Evolutionary conservation across 176 grass and related monocot genomes (phyloP), one percentile per base, ranked within the genome.

Genomic region (Eleusine coracana): DNA sequence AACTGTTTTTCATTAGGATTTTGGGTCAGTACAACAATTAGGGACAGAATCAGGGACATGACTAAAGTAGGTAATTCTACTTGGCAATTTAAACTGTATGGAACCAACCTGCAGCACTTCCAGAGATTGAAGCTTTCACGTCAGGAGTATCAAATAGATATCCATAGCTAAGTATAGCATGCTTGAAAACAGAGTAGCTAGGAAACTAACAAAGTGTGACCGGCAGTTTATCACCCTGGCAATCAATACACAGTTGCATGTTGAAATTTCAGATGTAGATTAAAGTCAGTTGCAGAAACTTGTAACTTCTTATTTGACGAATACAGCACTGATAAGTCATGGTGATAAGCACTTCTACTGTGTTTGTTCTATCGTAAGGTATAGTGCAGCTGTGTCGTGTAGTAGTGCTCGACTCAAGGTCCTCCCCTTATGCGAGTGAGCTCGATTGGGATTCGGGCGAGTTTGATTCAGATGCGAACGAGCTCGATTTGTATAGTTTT

Each of bases 191-290:
- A 40, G 85, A 86, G 71, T 92, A 98, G 82, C 49, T 90, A 49
- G 96, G 96, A 83, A 95, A 88, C 86, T 92, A 90, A 55, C 82
- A 70, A 76, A 98, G 70, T 44, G 82, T 79, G 55, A 89, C 85
- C 20, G 71, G 34, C 54, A 64, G 59, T 83, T 90, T 82, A 83
- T 83, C 80, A 92, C 23, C 83, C 92, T 95, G 87, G 72, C 75
- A 88, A 93, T 51, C 39, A 73, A 52, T 40, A 16, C 52, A 49
- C 56, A 79, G 18, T 9, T 51, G 70, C 4, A 2, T 74, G 3
- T 17, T 85, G 31, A 81, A 49, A 20, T 21, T 76, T 77, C 63
- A 74, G 29, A 36, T 27, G 4, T 15, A 88, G 42, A 48, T 62
- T 5, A 52, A 28, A 98, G 80, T 90, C 76, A 40, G 87, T 91